Evolutionary conservation across 2,329 filamentous ascomycete genomes (phyloP).

Genomic region (Colletotrichum sp.): DNA sequence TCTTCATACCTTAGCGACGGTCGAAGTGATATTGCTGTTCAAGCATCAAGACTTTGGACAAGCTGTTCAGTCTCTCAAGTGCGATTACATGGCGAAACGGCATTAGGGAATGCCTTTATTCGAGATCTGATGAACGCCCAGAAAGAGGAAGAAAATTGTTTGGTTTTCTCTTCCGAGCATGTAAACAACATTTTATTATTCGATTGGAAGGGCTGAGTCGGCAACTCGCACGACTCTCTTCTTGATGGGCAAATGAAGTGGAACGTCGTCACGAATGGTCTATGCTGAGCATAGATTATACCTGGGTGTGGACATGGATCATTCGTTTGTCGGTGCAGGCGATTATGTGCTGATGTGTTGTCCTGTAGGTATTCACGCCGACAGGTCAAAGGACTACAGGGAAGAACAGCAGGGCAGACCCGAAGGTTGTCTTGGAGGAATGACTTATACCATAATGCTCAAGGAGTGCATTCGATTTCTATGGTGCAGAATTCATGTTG

Average conservation of each 20-base stretch:
- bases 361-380: not conserved
- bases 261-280: not conserved
- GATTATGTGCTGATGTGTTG: not conserved
- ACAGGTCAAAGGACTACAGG: not conserved
- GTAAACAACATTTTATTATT: not conserved
- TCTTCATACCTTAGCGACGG: not conserved
- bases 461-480: not conserved
- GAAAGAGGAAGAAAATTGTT: not conserved
- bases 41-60: not conserved
- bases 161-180: not conserved
- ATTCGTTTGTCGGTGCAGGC: not conserved
- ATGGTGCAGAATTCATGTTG: not conserved
- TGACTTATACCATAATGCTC: not conserved
- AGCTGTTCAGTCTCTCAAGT: no score
- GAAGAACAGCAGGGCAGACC: not conserved
- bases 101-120: fast-evolving
- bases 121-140: no score
- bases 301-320: not conserved
- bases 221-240: not conserved
- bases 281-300: not conserved
- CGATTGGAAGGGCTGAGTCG: not conserved
- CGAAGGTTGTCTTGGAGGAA: not conserved
- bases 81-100: not conserved
- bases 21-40: not conserved
- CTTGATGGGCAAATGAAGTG: not conserved